phyloP scores from a whole-genome alignment of 2,329 filamentous ascomycete genomes.

The Ploettnerulaceae sp. region DNA sequence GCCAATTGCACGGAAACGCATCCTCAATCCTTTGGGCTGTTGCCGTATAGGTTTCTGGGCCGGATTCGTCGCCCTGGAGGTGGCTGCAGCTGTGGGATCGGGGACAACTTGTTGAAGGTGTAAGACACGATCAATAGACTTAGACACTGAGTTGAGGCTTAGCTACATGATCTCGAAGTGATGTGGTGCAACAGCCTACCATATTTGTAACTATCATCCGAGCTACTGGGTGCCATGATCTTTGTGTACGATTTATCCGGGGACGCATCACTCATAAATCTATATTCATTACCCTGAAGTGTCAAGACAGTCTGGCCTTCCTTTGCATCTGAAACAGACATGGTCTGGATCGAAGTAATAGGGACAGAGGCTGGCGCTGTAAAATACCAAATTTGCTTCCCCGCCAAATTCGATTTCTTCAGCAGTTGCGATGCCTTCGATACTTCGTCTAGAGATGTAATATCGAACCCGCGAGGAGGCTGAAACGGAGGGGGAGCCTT shows the following conservation, averaged over 20 bases:
- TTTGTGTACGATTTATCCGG: slow-evolving; percentile 49
- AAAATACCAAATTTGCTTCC: slow-evolving; percentile 79
- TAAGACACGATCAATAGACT: slow-evolving; percentile 52
- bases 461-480: slow-evolving; percentile 29
- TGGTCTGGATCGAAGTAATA: slow-evolving; percentile 60
- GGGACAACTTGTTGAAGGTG: slow-evolving; percentile 59
- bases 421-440: slow-evolving; percentile 44
- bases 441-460: slow-evolving; percentile 14
- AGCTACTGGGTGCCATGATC: slow-evolving; percentile 55
- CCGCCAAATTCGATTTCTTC: slow-evolving; percentile 52
- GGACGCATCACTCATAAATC: slow-evolving; percentile 49
- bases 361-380: slow-evolving; percentile 66
- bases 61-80: slow-evolving; percentile 39
- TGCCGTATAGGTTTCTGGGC: slow-evolving; percentile 50
- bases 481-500: slow-evolving; percentile 20
- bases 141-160: slow-evolving; percentile 17
- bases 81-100: slow-evolving; percentile 20
- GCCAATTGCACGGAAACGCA: slow-evolving; percentile 64
- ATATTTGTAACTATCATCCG: slow-evolving; percentile 49
- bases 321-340: slow-evolving; percentile 55
- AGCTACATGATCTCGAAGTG: background rate
- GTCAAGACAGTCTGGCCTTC: slow-evolving; percentile 52
- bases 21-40: slow-evolving; percentile 63
- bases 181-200: slow-evolving; percentile 41
- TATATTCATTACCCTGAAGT: slow-evolving; percentile 60